These are phyloP conservation scores for Pezicula neosporulosa DNA, from an alignment of 2,329 filamentous ascomycete species.

Conservation along the genomic window DNA sequence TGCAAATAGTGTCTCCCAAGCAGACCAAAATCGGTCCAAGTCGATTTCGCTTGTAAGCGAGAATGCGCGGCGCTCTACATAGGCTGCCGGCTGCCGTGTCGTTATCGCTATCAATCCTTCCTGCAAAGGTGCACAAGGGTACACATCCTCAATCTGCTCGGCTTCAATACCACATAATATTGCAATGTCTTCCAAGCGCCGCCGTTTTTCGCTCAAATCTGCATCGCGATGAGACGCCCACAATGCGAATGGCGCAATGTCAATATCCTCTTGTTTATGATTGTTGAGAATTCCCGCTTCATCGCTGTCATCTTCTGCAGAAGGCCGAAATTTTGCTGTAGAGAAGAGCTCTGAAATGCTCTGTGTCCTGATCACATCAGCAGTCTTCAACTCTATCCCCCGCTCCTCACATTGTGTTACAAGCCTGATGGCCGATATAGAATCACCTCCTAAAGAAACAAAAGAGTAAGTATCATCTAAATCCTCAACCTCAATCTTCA, in stretches of 20 bases:
- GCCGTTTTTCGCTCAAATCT: not conserved
- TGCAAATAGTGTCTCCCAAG: conserved; percentile 21
- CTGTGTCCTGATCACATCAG: not conserved
- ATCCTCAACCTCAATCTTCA: not conserved
- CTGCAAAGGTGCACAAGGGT: conserved; percentile 38
- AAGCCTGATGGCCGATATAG: conserved; percentile 1
- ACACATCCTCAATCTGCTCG: conserved; percentile 28
- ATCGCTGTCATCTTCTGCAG: not conserved
- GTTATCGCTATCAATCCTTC: conserved; percentile 36
- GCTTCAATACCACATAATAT: not conserved
- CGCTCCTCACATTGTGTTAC: not conserved
- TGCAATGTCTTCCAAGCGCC: not conserved
- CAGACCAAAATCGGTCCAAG: conserved; percentile 13
- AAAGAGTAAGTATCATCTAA: conserved; percentile 1
- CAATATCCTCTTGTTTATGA: not conserved
- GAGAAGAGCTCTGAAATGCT: not conserved
- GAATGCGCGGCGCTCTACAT: conserved; percentile 22
- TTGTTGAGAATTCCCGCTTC: not conserved
- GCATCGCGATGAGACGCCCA: conserved; percentile 1
- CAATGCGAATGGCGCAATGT: not conserved
- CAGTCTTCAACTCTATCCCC: conserved; percentile 1
- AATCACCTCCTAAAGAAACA: conserved; percentile 1
- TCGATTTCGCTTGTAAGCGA: conserved; percentile 9
- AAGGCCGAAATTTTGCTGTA: not conserved
- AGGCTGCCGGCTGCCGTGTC: conserved; percentile 31